Conservation (phyloP, 352 stramenopile genomes). For the Phytophthora aleatoria region DNA sequence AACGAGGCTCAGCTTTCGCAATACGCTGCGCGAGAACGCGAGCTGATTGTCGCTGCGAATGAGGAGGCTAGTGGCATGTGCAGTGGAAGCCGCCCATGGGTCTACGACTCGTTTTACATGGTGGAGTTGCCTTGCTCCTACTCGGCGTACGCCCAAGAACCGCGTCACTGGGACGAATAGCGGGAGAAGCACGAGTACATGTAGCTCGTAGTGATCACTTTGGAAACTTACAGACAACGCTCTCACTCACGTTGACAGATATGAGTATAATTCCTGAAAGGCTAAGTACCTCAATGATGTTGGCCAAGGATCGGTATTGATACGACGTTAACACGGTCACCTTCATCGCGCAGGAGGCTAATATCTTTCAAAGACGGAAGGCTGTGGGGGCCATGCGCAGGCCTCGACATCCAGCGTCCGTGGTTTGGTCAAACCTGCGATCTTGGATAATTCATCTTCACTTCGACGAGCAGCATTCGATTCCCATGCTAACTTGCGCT, state of each 20-base stretch:
- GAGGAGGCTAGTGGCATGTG: neutral
- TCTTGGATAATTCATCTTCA: neutral
- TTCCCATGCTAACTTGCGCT: slow-evolving; percentile 11
- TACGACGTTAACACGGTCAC: too few species aligned
- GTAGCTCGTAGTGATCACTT: neutral
- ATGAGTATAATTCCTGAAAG: neutral
- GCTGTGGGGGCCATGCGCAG: slow-evolving; percentile 47
- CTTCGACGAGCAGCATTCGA: slow-evolving; percentile 8
- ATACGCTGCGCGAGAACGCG: slow-evolving; percentile 18
- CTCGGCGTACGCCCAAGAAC: slow-evolving; percentile 25
- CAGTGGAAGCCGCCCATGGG: neutral
- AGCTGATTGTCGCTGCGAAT: slow-evolving; percentile 11
- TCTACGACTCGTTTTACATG: slow-evolving; percentile 11
- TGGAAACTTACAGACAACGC: neutral
- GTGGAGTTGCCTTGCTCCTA: neutral
- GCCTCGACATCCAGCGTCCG: slow-evolving; percentile 25
- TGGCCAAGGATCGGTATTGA: too few species aligned
- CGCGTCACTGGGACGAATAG: slow-evolving; percentile 9
- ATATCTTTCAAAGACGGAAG: slow-evolving; percentile 43
- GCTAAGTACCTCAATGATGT: too few species aligned
- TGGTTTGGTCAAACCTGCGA: neutral
- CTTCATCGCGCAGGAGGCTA: slow-evolving; percentile 2
- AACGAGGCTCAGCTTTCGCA: slow-evolving; percentile 5
- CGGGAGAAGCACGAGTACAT: neutral
- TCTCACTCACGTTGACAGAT: neutral